phyloP scores from a whole-genome alignment of 257 asterid species.

The Linaria vulgaris region DNA sequence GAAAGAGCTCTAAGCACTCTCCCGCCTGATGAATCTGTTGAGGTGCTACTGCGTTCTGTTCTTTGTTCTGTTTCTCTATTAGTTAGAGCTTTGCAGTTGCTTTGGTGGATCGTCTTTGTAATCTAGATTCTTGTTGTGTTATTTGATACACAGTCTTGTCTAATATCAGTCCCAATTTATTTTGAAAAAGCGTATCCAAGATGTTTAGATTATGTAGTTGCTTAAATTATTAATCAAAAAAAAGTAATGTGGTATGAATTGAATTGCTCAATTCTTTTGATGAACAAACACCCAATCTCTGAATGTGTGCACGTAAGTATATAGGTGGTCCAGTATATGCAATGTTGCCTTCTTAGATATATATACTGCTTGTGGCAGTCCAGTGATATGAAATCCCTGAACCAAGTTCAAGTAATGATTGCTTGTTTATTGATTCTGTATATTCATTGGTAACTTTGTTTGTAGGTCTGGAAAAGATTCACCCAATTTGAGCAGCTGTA shows the following conservation, averaged over 20 bases:
- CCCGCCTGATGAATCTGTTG: constrained; percentile 90
- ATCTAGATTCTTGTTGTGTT: background rate
- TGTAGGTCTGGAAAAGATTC: constrained; percentile 93
- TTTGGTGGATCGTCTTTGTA: background rate
- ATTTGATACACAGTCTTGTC: background rate
- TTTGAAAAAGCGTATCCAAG: background rate
- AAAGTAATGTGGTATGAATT: too few relatives aligned
- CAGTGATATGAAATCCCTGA: too few relatives aligned
- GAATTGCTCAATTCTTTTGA: too few relatives aligned
- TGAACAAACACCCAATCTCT: too few relatives aligned
- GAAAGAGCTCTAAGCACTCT: constrained; percentile 93
- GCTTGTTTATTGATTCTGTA: background rate
- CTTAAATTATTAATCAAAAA: background rate
- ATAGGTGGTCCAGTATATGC: too few relatives aligned
- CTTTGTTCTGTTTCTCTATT: constrained; percentile 8
- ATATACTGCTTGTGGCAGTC: background rate
- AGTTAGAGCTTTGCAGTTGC: background rate
- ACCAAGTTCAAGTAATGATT: background rate
- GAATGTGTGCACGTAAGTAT: too few relatives aligned
- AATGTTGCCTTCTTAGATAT: background rate
- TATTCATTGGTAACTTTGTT: constrained; percentile 12
- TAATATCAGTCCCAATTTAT: background rate
- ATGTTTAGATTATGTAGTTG: background rate
- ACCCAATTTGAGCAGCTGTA: constrained; percentile 85
- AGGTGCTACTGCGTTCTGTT: constrained; percentile 46